These are phyloP conservation scores for Boletus reticulatus DNA, from an alignment of 768 basidiomycete species.

Conservation along the genomic window DNA sequence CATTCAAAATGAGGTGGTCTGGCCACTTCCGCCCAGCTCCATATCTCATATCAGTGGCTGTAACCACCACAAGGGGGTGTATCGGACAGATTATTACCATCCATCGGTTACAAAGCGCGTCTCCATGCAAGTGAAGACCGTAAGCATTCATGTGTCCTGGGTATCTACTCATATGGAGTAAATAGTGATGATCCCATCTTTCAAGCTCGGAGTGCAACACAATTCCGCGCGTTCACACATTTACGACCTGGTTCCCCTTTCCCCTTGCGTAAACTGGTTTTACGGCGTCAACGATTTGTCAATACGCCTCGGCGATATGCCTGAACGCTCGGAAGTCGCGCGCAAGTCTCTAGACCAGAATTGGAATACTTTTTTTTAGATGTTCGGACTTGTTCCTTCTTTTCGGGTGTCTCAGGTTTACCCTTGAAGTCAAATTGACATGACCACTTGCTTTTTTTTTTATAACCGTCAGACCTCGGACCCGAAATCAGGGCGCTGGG, in stretches of 20 bases:
- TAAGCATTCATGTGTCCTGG: background rate
- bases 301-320: constrained; percentile 18
- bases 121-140: constrained; percentile 8
- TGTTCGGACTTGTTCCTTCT: background rate
- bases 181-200: constrained; percentile 1
- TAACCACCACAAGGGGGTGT: constrained; percentile 1
- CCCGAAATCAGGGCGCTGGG: constrained; percentile 3
- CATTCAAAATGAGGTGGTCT: constrained; percentile 19
- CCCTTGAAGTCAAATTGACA: background rate
- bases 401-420: constrained; percentile 3
- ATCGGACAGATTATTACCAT: constrained; percentile 5
- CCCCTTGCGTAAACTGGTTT: constrained; percentile 7
- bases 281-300: constrained; percentile 1
- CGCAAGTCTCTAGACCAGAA: background rate
- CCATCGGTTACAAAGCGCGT: constrained; percentile 6
- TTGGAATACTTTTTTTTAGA: constrained; percentile 6
- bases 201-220: background rate
- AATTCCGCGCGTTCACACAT: background rate
- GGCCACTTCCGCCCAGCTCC: constrained; percentile 1
- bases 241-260: background rate
- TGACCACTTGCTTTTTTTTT: background rate
- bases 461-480: constrained; percentile 3
- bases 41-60: constrained; percentile 17
- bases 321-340: background rate
- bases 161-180: constrained; percentile 6